Percentiles rank a stretch among this genome's conserved stretches.
Evolutionary conservation across 176 grass and related monocot species (phyloP).

Genomic region (Poa annua): DNA sequence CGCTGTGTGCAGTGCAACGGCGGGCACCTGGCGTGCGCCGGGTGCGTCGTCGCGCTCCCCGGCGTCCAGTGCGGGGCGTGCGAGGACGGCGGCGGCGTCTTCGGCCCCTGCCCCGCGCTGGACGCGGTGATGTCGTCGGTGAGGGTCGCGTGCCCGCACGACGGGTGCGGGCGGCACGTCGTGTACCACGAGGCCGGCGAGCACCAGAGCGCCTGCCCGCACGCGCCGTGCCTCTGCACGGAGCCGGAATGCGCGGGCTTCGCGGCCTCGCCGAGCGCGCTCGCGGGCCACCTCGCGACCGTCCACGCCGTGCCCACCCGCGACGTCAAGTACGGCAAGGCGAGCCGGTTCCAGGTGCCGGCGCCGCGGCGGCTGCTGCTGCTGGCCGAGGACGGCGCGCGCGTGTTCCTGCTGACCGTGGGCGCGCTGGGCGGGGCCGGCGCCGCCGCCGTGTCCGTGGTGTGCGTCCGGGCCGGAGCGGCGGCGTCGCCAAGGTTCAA

Average conservation of each 20-base stretch:
- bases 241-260: slow-evolving; percentile 38
- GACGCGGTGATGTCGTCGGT: slow-evolving; percentile 2
- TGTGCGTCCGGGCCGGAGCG: slow-evolving; percentile 36
- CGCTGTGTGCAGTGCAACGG: slow-evolving; percentile 36
- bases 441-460: slow-evolving; percentile 8
- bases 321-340: not conserved
- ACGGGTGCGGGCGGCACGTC: slow-evolving; percentile 21
- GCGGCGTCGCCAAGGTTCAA: slow-evolving; percentile 19
- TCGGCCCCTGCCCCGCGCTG: slow-evolving; percentile 24
- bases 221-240: slow-evolving; percentile 41
- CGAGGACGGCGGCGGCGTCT: not conserved
- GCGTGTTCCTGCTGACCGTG: slow-evolving; percentile 37
- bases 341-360: slow-evolving; percentile 9
- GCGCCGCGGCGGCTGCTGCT: slow-evolving; percentile 1
- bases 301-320: slow-evolving; percentile 14
- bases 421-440: not conserved
- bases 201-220: slow-evolving; percentile 32
- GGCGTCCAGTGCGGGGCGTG: not conserved
- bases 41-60: not conserved
- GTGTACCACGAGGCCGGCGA: slow-evolving; percentile 16
- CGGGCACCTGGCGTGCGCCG: slow-evolving; percentile 30
- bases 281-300: slow-evolving; percentile 12
- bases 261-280: not conserved
- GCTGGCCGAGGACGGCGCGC: not conserved
- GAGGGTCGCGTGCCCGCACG: slow-evolving; percentile 21